Evolutionary conservation across 148 eudicot species (phyloP), one percentile per base, ranked within the genome.

Genomic region (Hydrangea macrophylla): DNA sequence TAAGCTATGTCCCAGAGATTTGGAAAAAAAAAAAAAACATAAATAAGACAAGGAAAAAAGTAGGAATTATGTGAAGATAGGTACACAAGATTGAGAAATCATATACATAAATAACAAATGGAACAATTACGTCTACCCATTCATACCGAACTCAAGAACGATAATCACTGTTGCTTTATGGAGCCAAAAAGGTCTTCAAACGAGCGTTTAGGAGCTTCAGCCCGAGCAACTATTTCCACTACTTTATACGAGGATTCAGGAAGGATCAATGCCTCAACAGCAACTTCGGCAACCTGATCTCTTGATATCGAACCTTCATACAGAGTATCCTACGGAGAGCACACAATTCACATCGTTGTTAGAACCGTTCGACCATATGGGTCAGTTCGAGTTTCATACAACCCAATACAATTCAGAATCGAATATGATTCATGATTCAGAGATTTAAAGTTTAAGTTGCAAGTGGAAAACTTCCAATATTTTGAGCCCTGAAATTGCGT

Each of bases 281-380:
- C 92, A 65, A 90, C 98, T 81, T 93, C 90, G 5, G 98, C 98
- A 39, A 93, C 98, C 70, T 86, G 95, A 80, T 93, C 98, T 69
- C 98, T 84, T 5, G 97, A 92, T 73, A 92, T 87, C 5, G 92
- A 87, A 1, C 92, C 98, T 37, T 82, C 87, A 24, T 58, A 79
- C 18, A 93, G 81, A 30, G 95, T 90, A 79, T 93, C 98, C 98
- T 92, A 50, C 11, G 62, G 13, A 27, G 30, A 58, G 57, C 64
- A 8, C 53, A 24, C 6, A 35, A n/a, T n/a, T n/a, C n/a, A n/a
- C n/a, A n/a, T n/a, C n/a, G n/a, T n/a, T n/a, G n/a, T n/a, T n/a
- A n/a, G n/a, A n/a, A n/a, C n/a, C n/a, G n/a, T n/a, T n/a, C n/a
- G n/a, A n/a, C n/a, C n/a, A n/a, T n/a, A n/a, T n/a, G n/a, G n/a